Conservation (phyloP, 805 yeast genomes). For the Saturnispora galanensis region DNA sequence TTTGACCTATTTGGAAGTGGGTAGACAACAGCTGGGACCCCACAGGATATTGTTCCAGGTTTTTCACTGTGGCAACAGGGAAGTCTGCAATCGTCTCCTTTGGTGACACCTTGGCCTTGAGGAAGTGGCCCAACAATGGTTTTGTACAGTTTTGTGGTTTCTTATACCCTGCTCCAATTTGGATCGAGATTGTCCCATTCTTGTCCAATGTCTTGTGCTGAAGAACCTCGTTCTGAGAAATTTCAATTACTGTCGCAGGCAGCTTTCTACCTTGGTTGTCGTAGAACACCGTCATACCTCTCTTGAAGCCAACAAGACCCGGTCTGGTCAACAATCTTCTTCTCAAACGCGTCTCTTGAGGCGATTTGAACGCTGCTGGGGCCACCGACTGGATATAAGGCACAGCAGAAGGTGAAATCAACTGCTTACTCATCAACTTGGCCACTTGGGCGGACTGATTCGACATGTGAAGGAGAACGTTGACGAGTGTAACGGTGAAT, state of each 20-base stretch:
- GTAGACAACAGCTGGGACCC: conserved; percentile 78
- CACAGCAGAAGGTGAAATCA: conserved; percentile 40
- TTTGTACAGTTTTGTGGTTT: conserved; percentile 55
- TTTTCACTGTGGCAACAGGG: conserved; percentile 51
- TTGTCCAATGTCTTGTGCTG: conserved; percentile 57
- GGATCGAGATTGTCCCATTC: conserved; percentile 79
- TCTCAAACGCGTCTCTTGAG: conserved; percentile 59
- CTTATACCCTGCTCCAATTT: conserved; percentile 68
- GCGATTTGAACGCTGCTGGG: conserved; percentile 53
- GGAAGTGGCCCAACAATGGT: conserved; percentile 64
- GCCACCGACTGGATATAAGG: conserved; percentile 38
- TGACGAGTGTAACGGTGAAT: no score
- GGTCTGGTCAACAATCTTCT: conserved; percentile 68
- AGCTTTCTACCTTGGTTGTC: conserved; percentile 55
- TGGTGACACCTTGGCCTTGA: conserved; percentile 75
- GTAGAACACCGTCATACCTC: conserved; percentile 86
- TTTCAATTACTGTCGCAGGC: conserved; percentile 82
- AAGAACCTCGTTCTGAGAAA: conserved; percentile 81
- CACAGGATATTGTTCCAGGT: conserved; percentile 51
- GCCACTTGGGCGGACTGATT: no score
- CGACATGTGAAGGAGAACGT: no score
- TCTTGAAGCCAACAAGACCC: conserved; percentile 74
- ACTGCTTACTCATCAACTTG: conserved; percentile 10
- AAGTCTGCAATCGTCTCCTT: conserved; percentile 70
- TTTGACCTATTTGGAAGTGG: conserved; percentile 75